Percentiles rank a stretch among this genome's conserved stretches.
Conservation (phyloP, 2,329 filamentous ascomycete genomes). For the Talaromyces sp. region DNA sequence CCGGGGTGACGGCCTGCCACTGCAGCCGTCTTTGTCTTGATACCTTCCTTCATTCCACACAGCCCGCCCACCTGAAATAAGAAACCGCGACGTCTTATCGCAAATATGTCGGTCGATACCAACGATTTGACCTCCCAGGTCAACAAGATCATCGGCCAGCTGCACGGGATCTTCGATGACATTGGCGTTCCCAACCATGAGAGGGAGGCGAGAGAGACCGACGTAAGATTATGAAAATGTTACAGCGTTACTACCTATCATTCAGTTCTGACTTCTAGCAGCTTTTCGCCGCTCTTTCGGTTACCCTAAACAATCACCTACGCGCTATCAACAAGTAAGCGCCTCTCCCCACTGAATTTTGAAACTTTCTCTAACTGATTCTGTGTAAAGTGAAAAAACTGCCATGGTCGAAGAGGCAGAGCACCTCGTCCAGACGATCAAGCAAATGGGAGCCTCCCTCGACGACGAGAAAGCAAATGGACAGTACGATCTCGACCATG, state of each 20-base stretch:
- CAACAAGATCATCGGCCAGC: slow-evolving; percentile 84
- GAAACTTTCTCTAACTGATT: neutral
- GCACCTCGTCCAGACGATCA: slow-evolving; percentile 75
- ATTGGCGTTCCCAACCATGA: slow-evolving; percentile 95
- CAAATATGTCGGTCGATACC: slow-evolving; percentile 66
- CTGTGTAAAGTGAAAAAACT: slow-evolving; percentile 68
- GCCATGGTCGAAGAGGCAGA: slow-evolving; percentile 85
- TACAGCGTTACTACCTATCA: neutral
- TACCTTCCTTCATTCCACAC: neutral
- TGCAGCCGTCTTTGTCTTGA: slow-evolving; percentile 4
- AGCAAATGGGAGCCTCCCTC: slow-evolving; percentile 88
- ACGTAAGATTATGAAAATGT: slow-evolving; percentile 54
- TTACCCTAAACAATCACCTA: slow-evolving; percentile 86
- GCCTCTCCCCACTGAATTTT: neutral
- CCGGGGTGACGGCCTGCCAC: slow-evolving; percentile 7
- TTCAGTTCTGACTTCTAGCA: slow-evolving; percentile 35
- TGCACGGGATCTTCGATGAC: slow-evolving; percentile 94
- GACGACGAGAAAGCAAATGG: slow-evolving; percentile 66
- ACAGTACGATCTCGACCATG: slow-evolving; percentile 59
- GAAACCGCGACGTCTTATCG: neutral
- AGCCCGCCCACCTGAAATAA: neutral
- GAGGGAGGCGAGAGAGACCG: slow-evolving; percentile 79
- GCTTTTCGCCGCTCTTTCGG: slow-evolving; percentile 88
- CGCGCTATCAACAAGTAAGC: slow-evolving; percentile 67
- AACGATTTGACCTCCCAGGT: slow-evolving; percentile 93